Evolutionary conservation across 2,329 filamentous ascomycete genomes (phyloP).

Genomic region (Phyllachora maydis): DNA sequence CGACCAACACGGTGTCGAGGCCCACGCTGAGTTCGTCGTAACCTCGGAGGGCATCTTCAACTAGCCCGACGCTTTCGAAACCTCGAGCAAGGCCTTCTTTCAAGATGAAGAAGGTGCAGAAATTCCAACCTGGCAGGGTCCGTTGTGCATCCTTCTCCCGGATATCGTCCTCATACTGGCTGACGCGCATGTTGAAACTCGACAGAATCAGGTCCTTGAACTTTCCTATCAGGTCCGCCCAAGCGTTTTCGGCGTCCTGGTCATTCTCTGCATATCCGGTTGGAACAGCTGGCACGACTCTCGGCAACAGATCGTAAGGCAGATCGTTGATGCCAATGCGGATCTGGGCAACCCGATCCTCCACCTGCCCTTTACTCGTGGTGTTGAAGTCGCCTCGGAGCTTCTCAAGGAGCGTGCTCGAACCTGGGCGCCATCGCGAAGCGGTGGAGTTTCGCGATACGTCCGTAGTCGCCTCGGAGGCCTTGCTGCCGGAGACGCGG

Average conservation of each 20-base stretch:
- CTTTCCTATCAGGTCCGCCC: conserved; percentile 68
- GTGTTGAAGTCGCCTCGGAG: conserved; percentile 78
- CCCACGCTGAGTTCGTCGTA: conserved; percentile 89
- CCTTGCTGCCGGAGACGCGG: conserved; percentile 33
- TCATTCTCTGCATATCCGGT: conserved; percentile 48
- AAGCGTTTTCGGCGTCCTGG: conserved; percentile 62
- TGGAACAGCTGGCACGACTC: conserved; percentile 40
- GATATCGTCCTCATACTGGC: conserved; percentile 93
- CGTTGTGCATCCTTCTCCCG: conserved; percentile 82
- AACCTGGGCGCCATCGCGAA: conserved; percentile 60
- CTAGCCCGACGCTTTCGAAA: conserved; percentile 87
- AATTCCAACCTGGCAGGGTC: conserved; percentile 87
- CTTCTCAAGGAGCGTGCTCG: conserved; percentile 74
- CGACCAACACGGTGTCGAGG: conserved; percentile 61
- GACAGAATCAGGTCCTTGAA: conserved; percentile 72
- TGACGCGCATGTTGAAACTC: conserved; percentile 79
- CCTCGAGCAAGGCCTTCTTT: conserved; percentile 88
- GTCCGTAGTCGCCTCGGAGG: conserved; percentile 28
- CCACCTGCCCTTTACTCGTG: conserved; percentile 41
- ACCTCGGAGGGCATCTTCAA: conserved; percentile 83
- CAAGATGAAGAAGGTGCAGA: conserved; percentile 95
- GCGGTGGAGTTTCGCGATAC: conserved; percentile 32
- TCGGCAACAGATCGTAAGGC: conserved; percentile 40
- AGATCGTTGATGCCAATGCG: conserved; percentile 54
- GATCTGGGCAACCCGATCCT: conserved; percentile 76